Conservation (phyloP, 2,329 filamentous ascomycete genomes). For the Colletotrichum costaricense region DNA sequence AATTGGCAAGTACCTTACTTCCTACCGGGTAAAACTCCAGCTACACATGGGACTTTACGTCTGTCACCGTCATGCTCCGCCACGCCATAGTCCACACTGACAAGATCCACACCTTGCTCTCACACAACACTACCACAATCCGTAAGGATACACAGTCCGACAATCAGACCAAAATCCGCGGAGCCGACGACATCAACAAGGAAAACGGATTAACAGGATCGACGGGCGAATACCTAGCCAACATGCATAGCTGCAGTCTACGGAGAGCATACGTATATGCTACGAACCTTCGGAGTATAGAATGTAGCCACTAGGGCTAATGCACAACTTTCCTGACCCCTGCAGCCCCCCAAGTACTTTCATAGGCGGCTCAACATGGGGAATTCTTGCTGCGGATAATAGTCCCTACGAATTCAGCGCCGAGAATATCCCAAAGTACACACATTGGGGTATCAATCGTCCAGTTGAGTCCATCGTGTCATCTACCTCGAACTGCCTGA, state of each 20-base stretch:
- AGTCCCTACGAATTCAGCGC: not conserved
- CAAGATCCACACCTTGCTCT: not conserved
- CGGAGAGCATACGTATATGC: not conserved
- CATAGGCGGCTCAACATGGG: not conserved
- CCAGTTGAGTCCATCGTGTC: not conserved
- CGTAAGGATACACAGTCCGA: not conserved
- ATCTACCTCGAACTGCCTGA: not conserved
- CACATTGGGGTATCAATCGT: not conserved
- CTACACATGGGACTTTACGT: constrained; percentile 2
- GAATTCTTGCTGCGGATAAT: not conserved
- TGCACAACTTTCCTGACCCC: constrained; percentile 2
- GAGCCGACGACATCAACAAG: constrained; percentile 5
- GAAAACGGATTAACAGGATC: constrained; percentile 7
- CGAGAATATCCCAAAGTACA: not conserved
- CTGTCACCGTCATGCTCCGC: constrained; percentile 27
- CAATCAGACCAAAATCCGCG: constrained; percentile 1
- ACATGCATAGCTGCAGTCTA: not conserved
- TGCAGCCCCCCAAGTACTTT: not conserved
- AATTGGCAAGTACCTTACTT: not conserved
- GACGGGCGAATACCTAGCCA: not conserved
- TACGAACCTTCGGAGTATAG: not conserved
- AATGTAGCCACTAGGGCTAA: not conserved
- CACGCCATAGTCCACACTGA: constrained; percentile 19
- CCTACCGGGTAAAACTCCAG: not conserved
- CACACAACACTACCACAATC: not conserved